These are phyloP conservation scores for Theobroma grandiflorum DNA, from an alignment of 441 rosid species.

Conservation along the genomic window DNA sequence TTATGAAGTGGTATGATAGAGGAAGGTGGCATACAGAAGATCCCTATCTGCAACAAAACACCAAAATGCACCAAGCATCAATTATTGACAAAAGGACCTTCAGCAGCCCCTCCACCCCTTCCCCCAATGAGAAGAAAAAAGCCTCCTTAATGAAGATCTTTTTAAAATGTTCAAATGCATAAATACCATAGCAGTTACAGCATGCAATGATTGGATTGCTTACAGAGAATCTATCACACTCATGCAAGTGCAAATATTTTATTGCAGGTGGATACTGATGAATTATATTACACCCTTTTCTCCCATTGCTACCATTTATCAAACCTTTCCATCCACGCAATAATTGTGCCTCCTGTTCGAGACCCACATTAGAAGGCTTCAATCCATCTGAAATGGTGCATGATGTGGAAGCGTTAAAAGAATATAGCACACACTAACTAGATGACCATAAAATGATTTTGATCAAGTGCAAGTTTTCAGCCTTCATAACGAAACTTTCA, in stretches of 20 bases:
- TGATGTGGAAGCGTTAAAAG: not conserved
- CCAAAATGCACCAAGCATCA: not conserved
- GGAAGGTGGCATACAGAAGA: slow-evolving; percentile 91
- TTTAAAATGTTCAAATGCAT: not conserved
- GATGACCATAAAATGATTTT: not conserved
- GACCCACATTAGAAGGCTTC: slow-evolving; percentile 71
- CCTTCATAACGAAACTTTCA: not conserved
- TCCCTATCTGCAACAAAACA: slow-evolving; percentile 74
- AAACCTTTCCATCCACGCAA: slow-evolving; percentile 47
- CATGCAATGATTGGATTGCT: slow-evolving; percentile 34
- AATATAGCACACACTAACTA: not conserved
- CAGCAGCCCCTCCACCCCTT: not conserved
- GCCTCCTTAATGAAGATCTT: not conserved
- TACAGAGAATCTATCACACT: slow-evolving; percentile 94
- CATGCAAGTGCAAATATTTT: slow-evolving; percentile 86
- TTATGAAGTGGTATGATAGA: slow-evolving; percentile 96
- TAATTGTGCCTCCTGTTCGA: slow-evolving; percentile 58
- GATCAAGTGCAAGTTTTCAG: not conserved
- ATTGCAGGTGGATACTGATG: slow-evolving; percentile 69
- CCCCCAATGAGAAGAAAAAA: not conserved
- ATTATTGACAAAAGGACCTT: not conserved
- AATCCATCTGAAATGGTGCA: slow-evolving; percentile 48
- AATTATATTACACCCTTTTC: slow-evolving; percentile 54
- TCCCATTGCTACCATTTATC: slow-evolving; percentile 16
- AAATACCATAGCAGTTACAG: not conserved